phyloP scores from a whole-genome alignment of 106 monocot species.

The Apostasia ramifera region DNA sequence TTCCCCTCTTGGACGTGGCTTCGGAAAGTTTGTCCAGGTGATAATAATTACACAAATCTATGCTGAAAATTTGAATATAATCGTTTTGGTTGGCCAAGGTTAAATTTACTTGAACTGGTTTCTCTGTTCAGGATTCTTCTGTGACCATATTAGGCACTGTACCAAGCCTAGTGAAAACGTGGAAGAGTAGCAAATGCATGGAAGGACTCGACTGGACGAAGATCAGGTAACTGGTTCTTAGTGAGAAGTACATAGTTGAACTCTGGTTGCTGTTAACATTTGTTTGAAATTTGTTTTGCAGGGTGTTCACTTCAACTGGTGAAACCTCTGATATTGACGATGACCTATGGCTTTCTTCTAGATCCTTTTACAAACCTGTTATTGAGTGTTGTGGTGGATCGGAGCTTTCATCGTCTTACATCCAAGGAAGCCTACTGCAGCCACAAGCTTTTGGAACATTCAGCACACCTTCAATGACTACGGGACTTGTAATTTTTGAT shows the following conservation, averaged over 20 bases:
- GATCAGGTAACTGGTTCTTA: conserved; percentile 47
- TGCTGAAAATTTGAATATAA: not conserved
- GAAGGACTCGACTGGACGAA: conserved; percentile 79
- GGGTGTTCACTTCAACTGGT: conserved; percentile 61
- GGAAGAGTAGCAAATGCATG: conserved; percentile 86
- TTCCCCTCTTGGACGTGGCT: conserved; percentile 72
- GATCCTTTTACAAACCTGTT: conserved; percentile 58
- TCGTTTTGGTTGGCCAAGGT: no score
- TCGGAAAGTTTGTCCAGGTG: conserved; percentile 95
- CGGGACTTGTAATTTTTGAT: conserved; percentile 74
- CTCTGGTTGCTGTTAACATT: not conserved
- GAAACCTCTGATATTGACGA: conserved; percentile 89
- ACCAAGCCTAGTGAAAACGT: conserved; percentile 80
- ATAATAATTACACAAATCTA: not conserved
- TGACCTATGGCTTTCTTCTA: conserved; percentile 86
- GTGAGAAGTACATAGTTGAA: not conserved
- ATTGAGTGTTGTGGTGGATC: conserved; percentile 94
- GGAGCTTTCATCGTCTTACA: conserved; percentile 78
- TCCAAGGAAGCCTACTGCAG: conserved; percentile 64
- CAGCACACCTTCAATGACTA: conserved; percentile 69
- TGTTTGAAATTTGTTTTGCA: conserved; percentile 18
- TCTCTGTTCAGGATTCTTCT: conserved; percentile 64
- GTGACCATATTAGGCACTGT: conserved; percentile 85
- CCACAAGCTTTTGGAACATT: conserved; percentile 91
- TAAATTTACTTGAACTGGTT: no score